Evolutionary conservation across 2,329 filamentous ascomycete species (phyloP).

Genomic region (Colletotrichum cordylinicola): DNA sequence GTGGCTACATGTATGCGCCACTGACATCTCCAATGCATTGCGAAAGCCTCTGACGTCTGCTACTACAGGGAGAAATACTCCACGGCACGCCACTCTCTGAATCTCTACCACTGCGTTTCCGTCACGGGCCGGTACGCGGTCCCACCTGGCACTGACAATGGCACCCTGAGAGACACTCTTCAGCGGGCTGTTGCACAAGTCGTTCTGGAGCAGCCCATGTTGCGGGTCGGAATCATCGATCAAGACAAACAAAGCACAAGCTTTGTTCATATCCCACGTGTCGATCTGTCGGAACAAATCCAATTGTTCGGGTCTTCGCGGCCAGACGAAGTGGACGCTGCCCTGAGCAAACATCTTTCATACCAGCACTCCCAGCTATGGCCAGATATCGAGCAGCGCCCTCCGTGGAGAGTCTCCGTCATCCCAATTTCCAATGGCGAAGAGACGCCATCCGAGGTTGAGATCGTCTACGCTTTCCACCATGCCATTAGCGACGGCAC

Average conservation of each 20-base stretch:
- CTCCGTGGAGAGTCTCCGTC: slow-evolving; percentile 55
- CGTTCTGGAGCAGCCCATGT: slow-evolving; percentile 48
- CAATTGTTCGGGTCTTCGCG: slow-evolving; percentile 34
- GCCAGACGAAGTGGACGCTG: slow-evolving; percentile 15
- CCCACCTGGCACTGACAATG: neutral
- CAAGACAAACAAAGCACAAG: slow-evolving; percentile 48
- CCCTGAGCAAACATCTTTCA: slow-evolving; percentile 38
- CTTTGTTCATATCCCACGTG: slow-evolving; percentile 47
- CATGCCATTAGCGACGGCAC: slow-evolving; percentile 60
- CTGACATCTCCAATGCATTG: too few species aligned
- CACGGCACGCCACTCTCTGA: slow-evolving; percentile 50
- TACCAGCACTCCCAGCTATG: slow-evolving; percentile 47
- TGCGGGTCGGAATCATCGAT: slow-evolving; percentile 53
- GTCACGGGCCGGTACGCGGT: slow-evolving; percentile 49
- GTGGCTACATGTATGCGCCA: slow-evolving; percentile 6
- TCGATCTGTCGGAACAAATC: slow-evolving; percentile 51
- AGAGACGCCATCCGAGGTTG: slow-evolving; percentile 28
- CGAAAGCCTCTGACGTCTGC: slow-evolving; percentile 2
- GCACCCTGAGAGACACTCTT: slow-evolving; percentile 27
- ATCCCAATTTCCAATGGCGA: neutral
- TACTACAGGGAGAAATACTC: slow-evolving; percentile 47
- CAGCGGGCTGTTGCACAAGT: slow-evolving; percentile 44
- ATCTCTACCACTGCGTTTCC: slow-evolving; percentile 52
- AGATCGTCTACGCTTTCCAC: slow-evolving; percentile 56
- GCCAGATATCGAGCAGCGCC: slow-evolving; percentile 40